These are phyloP conservation scores for Neonectria magnoliae DNA, from an alignment of 2,329 filamentous ascomycete species.

Conservation along the genomic window DNA sequence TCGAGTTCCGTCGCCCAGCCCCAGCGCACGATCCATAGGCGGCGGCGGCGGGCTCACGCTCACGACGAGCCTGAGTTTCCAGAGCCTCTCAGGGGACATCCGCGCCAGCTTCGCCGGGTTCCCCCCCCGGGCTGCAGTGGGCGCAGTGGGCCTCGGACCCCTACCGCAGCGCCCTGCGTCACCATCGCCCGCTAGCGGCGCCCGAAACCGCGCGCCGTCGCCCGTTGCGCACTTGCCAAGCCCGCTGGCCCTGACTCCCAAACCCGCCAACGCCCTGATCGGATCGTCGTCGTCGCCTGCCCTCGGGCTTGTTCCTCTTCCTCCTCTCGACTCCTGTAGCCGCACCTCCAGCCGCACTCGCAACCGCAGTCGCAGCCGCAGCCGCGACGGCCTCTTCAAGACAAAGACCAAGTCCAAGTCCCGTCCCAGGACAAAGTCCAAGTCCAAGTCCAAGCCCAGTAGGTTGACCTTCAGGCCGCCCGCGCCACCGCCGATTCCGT, in stretches of 20 bases:
- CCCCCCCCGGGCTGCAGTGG: slow-evolving; percentile 32
- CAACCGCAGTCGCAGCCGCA: slow-evolving; percentile 17
- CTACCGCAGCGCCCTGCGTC: slow-evolving; percentile 29
- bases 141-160: slow-evolving; percentile 29
- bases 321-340: neutral
- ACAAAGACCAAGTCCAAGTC: slow-evolving; percentile 25
- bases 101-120: slow-evolving; percentile 23
- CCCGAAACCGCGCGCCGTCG: slow-evolving; percentile 28
- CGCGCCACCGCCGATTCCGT: slow-evolving; percentile 9
- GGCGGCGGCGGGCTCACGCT: slow-evolving; percentile 14
- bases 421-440: slow-evolving; percentile 18
- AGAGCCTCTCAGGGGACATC: slow-evolving; percentile 16
- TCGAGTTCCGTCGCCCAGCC: neutral
- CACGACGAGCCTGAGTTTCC: slow-evolving; percentile 24
- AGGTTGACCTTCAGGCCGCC: neutral
- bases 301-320: slow-evolving; percentile 13
- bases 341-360: neutral
- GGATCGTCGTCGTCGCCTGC: slow-evolving; percentile 26
- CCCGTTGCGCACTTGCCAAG: slow-evolving; percentile 37
- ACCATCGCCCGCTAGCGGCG: slow-evolving; percentile 25
- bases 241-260: slow-evolving; percentile 42
- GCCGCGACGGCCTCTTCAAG: slow-evolving; percentile 17
- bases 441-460: slow-evolving; percentile 29
- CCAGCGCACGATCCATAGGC: neutral
- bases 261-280: slow-evolving; percentile 42